phyloP scores from a whole-genome alignment of 1,284 basidiomycete genomes.

The Trichosporon sp. region DNA sequence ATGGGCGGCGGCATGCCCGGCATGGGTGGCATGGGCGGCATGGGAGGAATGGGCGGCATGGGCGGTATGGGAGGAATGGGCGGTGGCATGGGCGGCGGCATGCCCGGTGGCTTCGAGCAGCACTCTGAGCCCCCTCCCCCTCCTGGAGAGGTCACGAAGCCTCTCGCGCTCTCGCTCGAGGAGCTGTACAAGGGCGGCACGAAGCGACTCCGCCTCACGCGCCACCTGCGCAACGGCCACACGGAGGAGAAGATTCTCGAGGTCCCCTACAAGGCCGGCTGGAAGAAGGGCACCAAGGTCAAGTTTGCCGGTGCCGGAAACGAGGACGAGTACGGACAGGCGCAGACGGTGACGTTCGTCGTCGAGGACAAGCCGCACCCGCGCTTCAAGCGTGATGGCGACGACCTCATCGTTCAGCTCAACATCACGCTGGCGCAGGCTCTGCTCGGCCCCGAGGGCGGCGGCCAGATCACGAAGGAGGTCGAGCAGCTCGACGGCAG shows the following conservation, averaged over 20 bases:
- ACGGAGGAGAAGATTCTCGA: constrained; percentile 90
- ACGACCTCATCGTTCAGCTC: constrained; percentile 70
- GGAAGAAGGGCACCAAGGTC: constrained; percentile 79
- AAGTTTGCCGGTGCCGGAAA: constrained; percentile 85
- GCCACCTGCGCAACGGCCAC: constrained; percentile 69
- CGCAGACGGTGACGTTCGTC: constrained; percentile 79
- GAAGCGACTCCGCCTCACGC: constrained; percentile 86
- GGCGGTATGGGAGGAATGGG: constrained; percentile 55
- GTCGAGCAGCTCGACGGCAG: constrained; percentile 77
- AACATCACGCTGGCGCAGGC: constrained; percentile 81
- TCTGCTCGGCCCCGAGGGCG: constrained; percentile 61
- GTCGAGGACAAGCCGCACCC: constrained; percentile 87
- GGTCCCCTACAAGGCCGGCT: constrained; percentile 75
- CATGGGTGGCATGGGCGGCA: constrained; percentile 57
- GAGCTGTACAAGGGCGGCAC: constrained; percentile 88
- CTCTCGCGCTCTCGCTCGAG: constrained; percentile 82
- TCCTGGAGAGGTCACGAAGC: constrained; percentile 72
- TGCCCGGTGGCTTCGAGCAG: constrained; percentile 58
- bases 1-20: constrained; percentile 40
- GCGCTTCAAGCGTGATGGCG: constrained; percentile 72
- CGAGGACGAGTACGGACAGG: constrained; percentile 70
- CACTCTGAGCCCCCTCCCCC: constrained; percentile 54
- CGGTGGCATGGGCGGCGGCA: constrained; percentile 64
- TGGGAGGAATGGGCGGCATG: constrained; percentile 60
- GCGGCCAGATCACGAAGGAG: constrained; percentile 58